A percentile compares a stretch with the other conserved stretches of the same genome.
Evolutionary conservation across 257 asterid genomes (phyloP).

Genomic region (Penstemon eatonii): DNA sequence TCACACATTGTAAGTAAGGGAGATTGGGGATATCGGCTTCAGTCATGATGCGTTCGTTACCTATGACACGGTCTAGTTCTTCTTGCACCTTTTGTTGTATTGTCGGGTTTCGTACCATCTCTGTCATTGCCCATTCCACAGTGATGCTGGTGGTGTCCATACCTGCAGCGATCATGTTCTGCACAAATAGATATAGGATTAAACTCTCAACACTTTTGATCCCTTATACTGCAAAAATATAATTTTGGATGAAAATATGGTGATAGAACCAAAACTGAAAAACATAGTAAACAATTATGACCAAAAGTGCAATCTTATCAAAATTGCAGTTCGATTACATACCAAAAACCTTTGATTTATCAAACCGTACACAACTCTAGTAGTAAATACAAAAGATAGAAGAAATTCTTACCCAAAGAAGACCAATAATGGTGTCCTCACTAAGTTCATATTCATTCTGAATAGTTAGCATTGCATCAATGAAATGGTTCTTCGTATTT

Average conservation of each 20-base stretch:
- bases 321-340: too few species aligned
- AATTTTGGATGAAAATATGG: too few species aligned
- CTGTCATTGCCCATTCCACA: slow-evolving; percentile 80
- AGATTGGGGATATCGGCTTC: slow-evolving; percentile 64
- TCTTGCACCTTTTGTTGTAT: slow-evolving; percentile 78
- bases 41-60: slow-evolving; percentile 49
- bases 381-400: background rate
- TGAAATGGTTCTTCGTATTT: slow-evolving; percentile 67
- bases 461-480: slow-evolving; percentile 68
- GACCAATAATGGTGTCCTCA: slow-evolving; percentile 68
- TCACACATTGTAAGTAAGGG: slow-evolving; percentile 62
- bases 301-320: too few species aligned
- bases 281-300: too few species aligned
- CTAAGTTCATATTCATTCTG: slow-evolving; percentile 65
- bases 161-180: slow-evolving; percentile 88
- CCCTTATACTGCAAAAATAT: too few species aligned
- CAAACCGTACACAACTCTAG: background rate
- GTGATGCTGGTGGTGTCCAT: slow-evolving; percentile 80
- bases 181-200: slow-evolving; percentile 14
- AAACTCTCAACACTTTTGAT: too few species aligned
- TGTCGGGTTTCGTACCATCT: slow-evolving; percentile 67
- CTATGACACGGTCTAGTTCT: slow-evolving; percentile 65
- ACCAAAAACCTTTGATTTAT: too few species aligned
- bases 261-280: too few species aligned
- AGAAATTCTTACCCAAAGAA: slow-evolving; percentile 57